Percentiles rank a stretch among this genome's conserved stretches.
Evolutionary conservation across 2,329 filamentous ascomycete species (phyloP).

Genomic region (Periglandula ipomoeae): DNA sequence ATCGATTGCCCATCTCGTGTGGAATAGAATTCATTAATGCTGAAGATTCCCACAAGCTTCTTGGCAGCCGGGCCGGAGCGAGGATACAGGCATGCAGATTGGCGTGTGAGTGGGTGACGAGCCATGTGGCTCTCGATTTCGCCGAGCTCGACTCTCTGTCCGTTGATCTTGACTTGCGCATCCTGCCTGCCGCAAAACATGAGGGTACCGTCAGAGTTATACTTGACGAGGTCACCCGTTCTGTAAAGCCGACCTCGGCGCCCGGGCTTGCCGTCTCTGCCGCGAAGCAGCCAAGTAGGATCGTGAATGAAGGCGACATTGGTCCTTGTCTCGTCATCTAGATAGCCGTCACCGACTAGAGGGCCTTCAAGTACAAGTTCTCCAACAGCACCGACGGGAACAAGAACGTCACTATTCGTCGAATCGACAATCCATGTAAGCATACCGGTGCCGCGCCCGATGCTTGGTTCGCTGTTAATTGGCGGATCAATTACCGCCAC

Average conservation of each 20-base stretch:
- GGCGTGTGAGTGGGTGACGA: not conserved
- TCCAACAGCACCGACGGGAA: conserved; percentile 19
- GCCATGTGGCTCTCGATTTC: conserved; percentile 14
- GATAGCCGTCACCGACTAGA: conserved; percentile 38
- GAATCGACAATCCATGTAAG: conserved; percentile 21
- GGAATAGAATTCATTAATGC: not conserved
- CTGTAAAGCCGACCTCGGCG: conserved; percentile 20
- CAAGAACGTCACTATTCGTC: conserved; percentile 14
- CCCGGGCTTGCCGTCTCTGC: conserved; percentile 13
- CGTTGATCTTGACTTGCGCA: conserved; percentile 39
- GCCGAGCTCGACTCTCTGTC: conserved; percentile 36
- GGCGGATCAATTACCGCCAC: not conserved
- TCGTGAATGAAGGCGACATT: conserved; percentile 33
- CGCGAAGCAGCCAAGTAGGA: conserved; percentile 25
- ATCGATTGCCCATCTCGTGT: not conserved
- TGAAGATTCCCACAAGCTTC: conserved; percentile 2
- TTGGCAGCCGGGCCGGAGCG: not conserved
- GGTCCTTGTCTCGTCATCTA: conserved; percentile 35
- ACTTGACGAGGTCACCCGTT: conserved; percentile 26
- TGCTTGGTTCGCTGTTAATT: not conserved
- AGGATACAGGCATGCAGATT: not conserved
- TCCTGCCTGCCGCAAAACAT: conserved; percentile 33
- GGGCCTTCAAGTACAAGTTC: conserved; percentile 32
- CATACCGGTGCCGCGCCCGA: not conserved
- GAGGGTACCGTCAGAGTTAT: conserved; percentile 20